phyloP scores from a whole-genome alignment of 352 stramenopile species.

The Pythium scleroteichum region DNA sequence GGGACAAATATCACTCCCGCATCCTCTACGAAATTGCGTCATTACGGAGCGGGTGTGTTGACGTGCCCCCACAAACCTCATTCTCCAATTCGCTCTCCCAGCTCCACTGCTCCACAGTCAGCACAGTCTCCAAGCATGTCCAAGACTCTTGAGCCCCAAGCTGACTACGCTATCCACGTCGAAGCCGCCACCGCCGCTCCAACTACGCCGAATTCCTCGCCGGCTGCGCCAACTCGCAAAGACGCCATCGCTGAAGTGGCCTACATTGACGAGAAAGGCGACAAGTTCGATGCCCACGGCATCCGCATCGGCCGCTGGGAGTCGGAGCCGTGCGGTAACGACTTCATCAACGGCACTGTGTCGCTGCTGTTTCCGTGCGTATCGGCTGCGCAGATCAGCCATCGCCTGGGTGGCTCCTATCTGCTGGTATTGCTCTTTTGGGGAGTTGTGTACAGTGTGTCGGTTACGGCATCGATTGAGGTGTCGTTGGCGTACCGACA shows the following conservation, averaged over 20 bases:
- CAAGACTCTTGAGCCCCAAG: conserved; percentile 12
- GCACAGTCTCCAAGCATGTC: too few relatives aligned
- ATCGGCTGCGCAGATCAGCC: conserved; percentile 27
- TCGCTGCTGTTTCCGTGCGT: conserved; percentile 28
- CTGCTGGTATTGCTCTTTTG: conserved; percentile 20
- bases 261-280: not conserved
- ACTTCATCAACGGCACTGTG: conserved; percentile 28
- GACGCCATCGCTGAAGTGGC: not conserved
- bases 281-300: conserved; percentile 9
- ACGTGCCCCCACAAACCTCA: too few relatives aligned
- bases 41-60: too few relatives aligned
- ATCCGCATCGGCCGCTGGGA: conserved; percentile 27
- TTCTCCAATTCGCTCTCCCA: too few relatives aligned
- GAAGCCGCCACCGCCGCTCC: not conserved
- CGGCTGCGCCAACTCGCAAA: not conserved
- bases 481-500: not conserved
- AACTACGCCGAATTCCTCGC: not conserved
- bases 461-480: not conserved
- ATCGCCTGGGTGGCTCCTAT: conserved; percentile 24
- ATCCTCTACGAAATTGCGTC: too few relatives aligned
- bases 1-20: too few relatives aligned
- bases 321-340: conserved; percentile 30
- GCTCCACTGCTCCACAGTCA: too few relatives aligned
- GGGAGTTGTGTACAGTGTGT: conserved; percentile 6
- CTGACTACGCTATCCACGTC: conserved; percentile 15